Evolutionary conservation across 495 filamentous ascomycete species (phyloP).

Genomic region (Melanomma pulvis-pyrius): DNA sequence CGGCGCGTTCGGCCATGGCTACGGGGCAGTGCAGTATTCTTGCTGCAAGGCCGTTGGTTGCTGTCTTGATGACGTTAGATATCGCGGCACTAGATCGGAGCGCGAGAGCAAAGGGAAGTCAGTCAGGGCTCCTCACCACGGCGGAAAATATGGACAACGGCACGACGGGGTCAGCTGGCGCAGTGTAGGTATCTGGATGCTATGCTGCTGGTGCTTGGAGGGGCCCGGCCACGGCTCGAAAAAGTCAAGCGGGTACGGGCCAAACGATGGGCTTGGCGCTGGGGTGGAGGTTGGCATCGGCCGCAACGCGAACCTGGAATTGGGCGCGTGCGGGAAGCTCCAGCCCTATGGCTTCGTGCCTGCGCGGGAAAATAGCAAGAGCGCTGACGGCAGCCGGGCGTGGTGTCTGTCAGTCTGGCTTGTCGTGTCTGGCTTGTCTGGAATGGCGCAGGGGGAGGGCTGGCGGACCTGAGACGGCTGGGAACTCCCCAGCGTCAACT

Average conservation of each 20-base stretch:
- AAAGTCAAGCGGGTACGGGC: constrained; percentile 2
- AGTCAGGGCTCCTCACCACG: neutral
- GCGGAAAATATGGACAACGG: neutral
- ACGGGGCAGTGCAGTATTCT: constrained; percentile 33
- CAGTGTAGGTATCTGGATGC: neutral
- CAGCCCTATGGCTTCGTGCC: neutral
- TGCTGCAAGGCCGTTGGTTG: neutral
- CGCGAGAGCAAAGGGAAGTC: neutral
- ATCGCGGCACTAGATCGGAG: constrained; percentile 7
- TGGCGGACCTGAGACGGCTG: constrained; percentile 1
- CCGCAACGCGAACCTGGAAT: neutral
- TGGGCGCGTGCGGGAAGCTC: neutral
- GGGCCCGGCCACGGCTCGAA: neutral
- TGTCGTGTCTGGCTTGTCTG: neutral
- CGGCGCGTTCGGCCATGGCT: constrained; percentile 30
- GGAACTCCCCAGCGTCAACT: neutral
- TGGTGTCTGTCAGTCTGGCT: too few species aligned
- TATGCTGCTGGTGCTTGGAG: neutral
- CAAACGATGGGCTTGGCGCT: constrained; percentile 12
- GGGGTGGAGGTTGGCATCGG: neutral
- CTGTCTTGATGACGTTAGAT: constrained; percentile 19
- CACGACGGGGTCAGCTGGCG: constrained; percentile 7
- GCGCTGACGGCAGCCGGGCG: constrained; percentile 18
- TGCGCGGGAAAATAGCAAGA: neutral
- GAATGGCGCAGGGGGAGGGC: neutral